These are phyloP conservation scores for Platanus orientalis DNA, from an alignment of 164 flowering plant genomes.

Conservation along the genomic window DNA sequence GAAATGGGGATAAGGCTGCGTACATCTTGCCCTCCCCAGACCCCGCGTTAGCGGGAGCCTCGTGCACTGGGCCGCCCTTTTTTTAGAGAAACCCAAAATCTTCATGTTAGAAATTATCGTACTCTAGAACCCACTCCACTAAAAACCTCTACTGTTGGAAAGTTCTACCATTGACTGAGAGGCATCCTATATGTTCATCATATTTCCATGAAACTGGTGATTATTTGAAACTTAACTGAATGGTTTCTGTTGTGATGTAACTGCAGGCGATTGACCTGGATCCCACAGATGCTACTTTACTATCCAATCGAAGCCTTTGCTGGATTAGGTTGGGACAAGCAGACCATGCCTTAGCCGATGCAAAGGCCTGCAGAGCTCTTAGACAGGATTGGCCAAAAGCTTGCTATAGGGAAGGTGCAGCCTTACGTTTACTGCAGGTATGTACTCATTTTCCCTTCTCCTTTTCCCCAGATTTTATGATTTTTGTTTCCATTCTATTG, in stretches of 20 bases:
- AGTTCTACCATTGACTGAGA: no score
- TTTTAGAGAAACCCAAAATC: no score
- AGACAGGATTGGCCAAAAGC: constrained; percentile 93
- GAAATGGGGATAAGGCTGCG: no score
- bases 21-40: no score
- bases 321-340: constrained; percentile 90
- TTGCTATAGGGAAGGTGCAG: constrained; percentile 94
- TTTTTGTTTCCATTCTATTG: no score
- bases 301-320: constrained; percentile 97
- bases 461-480: background rate
- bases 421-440: constrained; percentile 77
- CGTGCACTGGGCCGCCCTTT: no score
- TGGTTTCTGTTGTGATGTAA: background rate
- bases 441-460: constrained; percentile 6
- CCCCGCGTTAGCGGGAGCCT: no score
- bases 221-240: background rate
- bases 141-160: no score
- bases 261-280: constrained; percentile 84
- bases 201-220: no score
- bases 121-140: no score
- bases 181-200: no score
- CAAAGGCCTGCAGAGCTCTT: constrained; percentile 73
- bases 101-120: no score
- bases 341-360: constrained; percentile 89
- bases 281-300: constrained; percentile 63